Conservation (phyloP, 257 asterid genomes). For the Solanum sparsipilum region DNA sequence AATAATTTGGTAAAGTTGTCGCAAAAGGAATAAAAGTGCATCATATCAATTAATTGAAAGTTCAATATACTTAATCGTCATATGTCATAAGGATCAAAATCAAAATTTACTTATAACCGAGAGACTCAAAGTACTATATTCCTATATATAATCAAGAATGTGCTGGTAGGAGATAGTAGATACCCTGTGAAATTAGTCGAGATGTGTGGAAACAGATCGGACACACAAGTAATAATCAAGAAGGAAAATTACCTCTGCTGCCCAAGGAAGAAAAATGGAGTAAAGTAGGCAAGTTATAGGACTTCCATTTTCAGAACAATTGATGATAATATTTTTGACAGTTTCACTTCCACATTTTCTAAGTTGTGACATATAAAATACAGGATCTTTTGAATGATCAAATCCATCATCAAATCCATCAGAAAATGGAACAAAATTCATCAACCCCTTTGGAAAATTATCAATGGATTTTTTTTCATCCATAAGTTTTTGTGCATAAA, state of each 20-base stretch:
- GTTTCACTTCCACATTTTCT: conserved; percentile 6
- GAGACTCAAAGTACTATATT: background rate
- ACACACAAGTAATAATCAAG: no score
- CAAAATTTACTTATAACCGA: background rate
- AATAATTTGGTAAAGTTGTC: background rate
- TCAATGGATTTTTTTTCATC: background rate
- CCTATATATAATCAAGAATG: background rate
- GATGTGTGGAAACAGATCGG: no score
- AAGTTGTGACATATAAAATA: conserved; percentile 7
- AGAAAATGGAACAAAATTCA: conserved; percentile 12
- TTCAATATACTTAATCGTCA: background rate
- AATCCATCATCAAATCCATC: conserved; percentile 17
- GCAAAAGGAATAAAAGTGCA: background rate
- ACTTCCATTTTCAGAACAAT: background rate
- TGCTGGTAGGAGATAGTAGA: rapidly evolving
- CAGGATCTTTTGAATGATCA: background rate
- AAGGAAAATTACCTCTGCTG: background rate
- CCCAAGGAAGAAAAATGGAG: conserved; percentile 23
- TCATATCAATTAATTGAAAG: background rate
- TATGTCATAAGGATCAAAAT: background rate
- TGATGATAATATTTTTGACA: conserved; percentile 6
- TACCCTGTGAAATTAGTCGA: background rate
- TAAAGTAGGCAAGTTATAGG: conserved; percentile 17
- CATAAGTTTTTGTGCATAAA: conserved; percentile 5
- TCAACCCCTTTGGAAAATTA: background rate